Percentiles rank a stretch among this genome's conserved stretches.
phyloP scores from a whole-genome alignment of 1,284 basidiomycete genomes.

The Cryptococcus sp. region DNA sequence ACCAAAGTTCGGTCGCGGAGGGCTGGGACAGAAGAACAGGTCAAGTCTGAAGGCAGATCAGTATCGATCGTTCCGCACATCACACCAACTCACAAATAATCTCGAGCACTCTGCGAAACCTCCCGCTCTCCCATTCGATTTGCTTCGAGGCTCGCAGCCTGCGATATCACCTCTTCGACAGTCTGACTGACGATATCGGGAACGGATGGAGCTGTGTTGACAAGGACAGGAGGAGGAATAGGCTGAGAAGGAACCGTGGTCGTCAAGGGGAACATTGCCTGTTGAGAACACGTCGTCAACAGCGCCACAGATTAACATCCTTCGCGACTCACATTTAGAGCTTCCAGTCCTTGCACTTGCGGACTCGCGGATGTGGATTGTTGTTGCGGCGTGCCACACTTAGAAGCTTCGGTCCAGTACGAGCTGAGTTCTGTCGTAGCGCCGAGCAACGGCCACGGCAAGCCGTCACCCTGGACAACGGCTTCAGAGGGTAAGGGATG shows the following conservation, averaged over 20 bases:
- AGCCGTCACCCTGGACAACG: background rate
- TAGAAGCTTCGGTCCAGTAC: background rate
- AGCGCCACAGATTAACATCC: background rate
- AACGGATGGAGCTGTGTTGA: background rate
- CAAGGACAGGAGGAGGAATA: background rate
- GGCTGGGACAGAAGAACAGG: constrained; percentile 29
- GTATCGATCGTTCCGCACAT: background rate
- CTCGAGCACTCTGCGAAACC: constrained; percentile 26
- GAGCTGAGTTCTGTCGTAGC: constrained; percentile 4
- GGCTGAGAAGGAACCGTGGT: background rate
- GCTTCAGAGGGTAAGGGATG: too few relatives aligned
- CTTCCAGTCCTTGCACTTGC: background rate
- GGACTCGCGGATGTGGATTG: background rate
- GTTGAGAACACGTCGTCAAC: background rate
- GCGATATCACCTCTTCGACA: constrained; percentile 6
- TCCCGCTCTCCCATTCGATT: constrained; percentile 19
- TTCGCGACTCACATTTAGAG: background rate
- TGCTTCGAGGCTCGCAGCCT: background rate
- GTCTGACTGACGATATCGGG: background rate
- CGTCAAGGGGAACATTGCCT: constrained; percentile 4
- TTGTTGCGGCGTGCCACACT: background rate
- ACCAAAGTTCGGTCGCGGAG: constrained; percentile 20
- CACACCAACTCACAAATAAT: constrained; percentile 27
- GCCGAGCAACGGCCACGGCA: constrained; percentile 6
- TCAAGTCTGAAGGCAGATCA: constrained; percentile 21